phyloP scores from a whole-genome alignment of 176 grass and related monocot species.

The Zoysia japonica region DNA sequence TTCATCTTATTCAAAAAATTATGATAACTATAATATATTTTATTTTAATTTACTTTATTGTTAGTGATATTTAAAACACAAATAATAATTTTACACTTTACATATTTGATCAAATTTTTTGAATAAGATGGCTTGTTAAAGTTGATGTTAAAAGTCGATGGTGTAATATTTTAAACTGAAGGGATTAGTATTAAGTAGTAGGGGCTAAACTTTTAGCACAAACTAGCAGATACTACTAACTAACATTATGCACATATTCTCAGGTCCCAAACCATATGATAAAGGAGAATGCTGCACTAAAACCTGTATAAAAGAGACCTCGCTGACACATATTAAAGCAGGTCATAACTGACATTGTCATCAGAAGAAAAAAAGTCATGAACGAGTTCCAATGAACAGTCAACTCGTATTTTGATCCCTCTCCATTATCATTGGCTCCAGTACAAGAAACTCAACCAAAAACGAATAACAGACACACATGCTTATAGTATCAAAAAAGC shows the following conservation, averaged over 20 bases:
- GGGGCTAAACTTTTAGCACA: background rate
- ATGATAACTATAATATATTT: no score
- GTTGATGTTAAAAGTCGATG: no score
- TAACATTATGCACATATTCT: slow-evolving; percentile 1
- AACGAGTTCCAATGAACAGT: slow-evolving; percentile 15
- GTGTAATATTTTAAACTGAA: no score
- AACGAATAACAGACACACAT: slow-evolving; percentile 35
- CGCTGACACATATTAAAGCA: slow-evolving; percentile 8
- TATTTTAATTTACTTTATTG: no score
- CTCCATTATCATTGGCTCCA: slow-evolving; percentile 1
- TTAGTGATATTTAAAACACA: no score
- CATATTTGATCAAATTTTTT: no score
- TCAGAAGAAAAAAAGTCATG: slow-evolving; percentile 41
- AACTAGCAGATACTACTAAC: background rate
- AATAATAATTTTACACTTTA: no score
- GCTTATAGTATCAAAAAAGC: slow-evolving; percentile 9
- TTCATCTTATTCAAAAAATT: no score
- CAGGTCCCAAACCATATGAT: background rate
- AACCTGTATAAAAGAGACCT: slow-evolving; percentile 3
- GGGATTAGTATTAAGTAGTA: background rate
- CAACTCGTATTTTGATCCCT: background rate
- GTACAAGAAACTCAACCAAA: slow-evolving; percentile 33
- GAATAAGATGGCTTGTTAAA: no score
- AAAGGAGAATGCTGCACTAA: slow-evolving; percentile 28
- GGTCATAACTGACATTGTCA: slow-evolving; percentile 30